Conservation (phyloP, 2,329 filamentous ascomycete genomes). For the Myriosclerotinia scirpicola region DNA sequence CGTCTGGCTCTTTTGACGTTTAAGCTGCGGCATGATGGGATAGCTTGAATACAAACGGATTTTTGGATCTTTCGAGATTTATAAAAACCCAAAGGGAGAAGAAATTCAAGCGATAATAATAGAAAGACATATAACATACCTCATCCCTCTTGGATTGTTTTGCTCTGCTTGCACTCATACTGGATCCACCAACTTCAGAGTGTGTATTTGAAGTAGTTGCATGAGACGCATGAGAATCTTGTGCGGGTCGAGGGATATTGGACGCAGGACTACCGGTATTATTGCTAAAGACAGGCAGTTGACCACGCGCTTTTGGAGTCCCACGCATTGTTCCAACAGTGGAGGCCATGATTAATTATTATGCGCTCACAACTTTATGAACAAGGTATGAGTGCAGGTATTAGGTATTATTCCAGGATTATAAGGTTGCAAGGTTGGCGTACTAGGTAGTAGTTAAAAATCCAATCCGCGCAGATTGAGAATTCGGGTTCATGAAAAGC, state of each 20-base stretch:
- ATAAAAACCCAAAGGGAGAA: neutral
- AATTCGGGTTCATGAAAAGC: neutral
- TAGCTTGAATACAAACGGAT: neutral
- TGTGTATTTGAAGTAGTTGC: constrained; percentile 45
- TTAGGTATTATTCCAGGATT: no score
- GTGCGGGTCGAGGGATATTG: constrained; percentile 70
- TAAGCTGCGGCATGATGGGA: constrained; percentile 24
- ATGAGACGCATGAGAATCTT: constrained; percentile 53
- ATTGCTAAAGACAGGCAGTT: constrained; percentile 56
- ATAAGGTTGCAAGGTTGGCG: no score
- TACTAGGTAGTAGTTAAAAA: neutral
- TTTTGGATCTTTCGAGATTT: neutral
- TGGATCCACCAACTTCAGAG: constrained; percentile 56
- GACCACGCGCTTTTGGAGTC: constrained; percentile 65
- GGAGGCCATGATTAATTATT: constrained; percentile 37
- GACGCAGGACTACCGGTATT: constrained; percentile 55
- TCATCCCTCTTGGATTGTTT: constrained; percentile 98
- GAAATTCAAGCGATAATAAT: neutral
- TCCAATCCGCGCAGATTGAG: neutral
- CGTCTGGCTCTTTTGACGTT: constrained; percentile 18
- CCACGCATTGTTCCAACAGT: constrained; percentile 60
- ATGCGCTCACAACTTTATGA: constrained; percentile 21
- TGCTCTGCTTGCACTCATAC: constrained; percentile 88
- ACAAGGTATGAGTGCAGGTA: neutral
- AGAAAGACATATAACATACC: constrained; percentile 57